A percentile compares a stretch with the other conserved stretches of the same genome.
These are phyloP conservation scores for Antitrichia curtipendula DNA, from an alignment of 225 moss, liverwort and hornwort genomes.

Conservation along the genomic window DNA sequence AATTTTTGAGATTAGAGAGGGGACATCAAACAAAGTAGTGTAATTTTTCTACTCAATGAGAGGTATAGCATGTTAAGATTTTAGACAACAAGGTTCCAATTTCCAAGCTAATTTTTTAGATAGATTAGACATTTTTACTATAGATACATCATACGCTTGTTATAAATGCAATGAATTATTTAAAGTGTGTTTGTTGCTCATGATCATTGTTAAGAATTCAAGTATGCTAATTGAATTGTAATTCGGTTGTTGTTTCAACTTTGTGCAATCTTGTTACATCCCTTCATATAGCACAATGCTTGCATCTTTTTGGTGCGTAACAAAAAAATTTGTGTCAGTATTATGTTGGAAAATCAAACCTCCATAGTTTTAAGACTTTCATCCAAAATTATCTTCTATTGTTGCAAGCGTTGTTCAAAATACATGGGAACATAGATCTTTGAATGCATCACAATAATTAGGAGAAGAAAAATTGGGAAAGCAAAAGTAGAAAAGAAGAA, in stretches of 20 bases:
- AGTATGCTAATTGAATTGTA: not conserved
- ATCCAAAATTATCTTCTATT: too few relatives aligned
- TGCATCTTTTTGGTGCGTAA: not conserved
- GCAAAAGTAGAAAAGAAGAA: not conserved
- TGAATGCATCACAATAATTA: not conserved
- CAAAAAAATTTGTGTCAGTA: too few relatives aligned
- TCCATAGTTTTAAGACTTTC: not conserved
- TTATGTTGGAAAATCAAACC: not conserved
- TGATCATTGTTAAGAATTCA: not conserved
- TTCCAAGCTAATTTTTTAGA: too few relatives aligned
- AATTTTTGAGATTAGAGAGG: not conserved
- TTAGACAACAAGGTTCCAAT: not conserved
- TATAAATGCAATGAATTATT: not conserved
- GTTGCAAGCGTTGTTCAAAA: too few relatives aligned
- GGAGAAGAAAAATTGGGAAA: not conserved
- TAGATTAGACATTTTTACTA: not conserved
- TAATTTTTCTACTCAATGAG: not conserved
- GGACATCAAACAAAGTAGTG: not conserved
- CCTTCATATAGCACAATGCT: not conserved
- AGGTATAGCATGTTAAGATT: not conserved
- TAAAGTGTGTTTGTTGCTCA: not conserved
- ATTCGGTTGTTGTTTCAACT: not conserved
- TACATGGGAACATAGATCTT: not conserved
- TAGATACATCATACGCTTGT: not conserved
- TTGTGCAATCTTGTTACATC: not conserved